These are phyloP conservation scores for Phytophthora idaei DNA, from an alignment of 352 stramenopile genomes.

Conservation along the genomic window DNA sequence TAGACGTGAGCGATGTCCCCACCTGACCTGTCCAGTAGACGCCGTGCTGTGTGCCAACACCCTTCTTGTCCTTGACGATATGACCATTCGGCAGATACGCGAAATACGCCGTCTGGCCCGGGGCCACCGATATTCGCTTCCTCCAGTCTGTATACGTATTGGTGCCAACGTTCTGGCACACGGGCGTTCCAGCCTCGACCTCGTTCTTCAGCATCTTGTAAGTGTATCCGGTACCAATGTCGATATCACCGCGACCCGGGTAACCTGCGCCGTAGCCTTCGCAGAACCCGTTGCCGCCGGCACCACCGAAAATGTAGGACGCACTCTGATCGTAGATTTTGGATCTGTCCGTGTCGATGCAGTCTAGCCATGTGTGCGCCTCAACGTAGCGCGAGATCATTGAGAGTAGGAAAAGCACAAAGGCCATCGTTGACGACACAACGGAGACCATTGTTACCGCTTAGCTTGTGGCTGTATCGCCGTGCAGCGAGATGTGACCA, in stretches of 20 bases:
- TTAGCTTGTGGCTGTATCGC: slow-evolving; percentile 9
- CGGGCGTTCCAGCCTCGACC: slow-evolving; percentile 48
- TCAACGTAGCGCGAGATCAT: slow-evolving; percentile 22
- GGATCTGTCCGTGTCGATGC: slow-evolving; percentile 57
- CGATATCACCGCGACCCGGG: slow-evolving; percentile 51
- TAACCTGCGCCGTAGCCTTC: slow-evolving; percentile 71
- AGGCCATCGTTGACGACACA: slow-evolving; percentile 14
- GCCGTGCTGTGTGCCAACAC: slow-evolving; percentile 56
- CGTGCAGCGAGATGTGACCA: slow-evolving; percentile 9
- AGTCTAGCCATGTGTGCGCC: slow-evolving; percentile 74
- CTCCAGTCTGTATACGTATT: slow-evolving; percentile 69
- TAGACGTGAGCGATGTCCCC: slow-evolving; percentile 45
- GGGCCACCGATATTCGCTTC: slow-evolving; percentile 47
- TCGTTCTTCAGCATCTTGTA: slow-evolving; percentile 78
- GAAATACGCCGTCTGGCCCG: slow-evolving; percentile 52
- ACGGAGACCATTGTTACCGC: slow-evolving; percentile 21
- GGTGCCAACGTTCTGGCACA: slow-evolving; percentile 53
- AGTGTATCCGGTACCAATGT: slow-evolving; percentile 63
- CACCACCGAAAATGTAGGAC: slow-evolving; percentile 72
- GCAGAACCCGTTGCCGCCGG: slow-evolving; percentile 69
- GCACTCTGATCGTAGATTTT: slow-evolving; percentile 65
- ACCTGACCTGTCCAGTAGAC: slow-evolving; percentile 68
- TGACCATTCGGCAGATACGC: slow-evolving; percentile 67
- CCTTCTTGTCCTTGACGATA: slow-evolving; percentile 76
- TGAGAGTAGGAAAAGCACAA: slow-evolving; percentile 22